Base-by-base conservation (phyloP, 2,329 filamentous ascomycete species). In the Diaporthe velutina region DNA sequence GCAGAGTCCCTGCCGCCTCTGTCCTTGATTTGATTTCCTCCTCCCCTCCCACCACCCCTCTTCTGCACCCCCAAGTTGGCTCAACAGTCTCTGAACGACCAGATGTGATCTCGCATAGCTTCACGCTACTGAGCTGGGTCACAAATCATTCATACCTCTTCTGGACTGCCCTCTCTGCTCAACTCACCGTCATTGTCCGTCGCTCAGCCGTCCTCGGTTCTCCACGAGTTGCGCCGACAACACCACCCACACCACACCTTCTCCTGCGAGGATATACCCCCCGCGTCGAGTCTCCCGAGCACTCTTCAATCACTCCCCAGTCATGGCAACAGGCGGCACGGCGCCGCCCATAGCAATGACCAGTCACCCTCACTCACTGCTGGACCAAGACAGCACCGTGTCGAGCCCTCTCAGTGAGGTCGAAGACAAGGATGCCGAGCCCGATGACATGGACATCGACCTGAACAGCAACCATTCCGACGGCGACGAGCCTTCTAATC, bases 391-490 rank as follows among this genome's bases (percentile, higher is more conserved):
- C 80, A 94, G 93, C 82, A 92, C 92, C 82, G 88, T 94, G 71
- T 98, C 96, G 52, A 98, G 96, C 84, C 97, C 95, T 80, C 88
- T 98, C 79, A 98, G 95, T 85, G 96, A 98, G 80, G 94, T 98
- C 73, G 95, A 96, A 80, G 94, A 98, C 80, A 91, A 91, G 80
- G 92, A 94, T 76, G 89, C 87, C 57, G 93, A 94, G 70, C 91
- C 94, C 77, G 93, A 93, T 71, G 90, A 90, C 76, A 88, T 90
- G 83, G 85, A 86, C 76, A 83, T 88, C 61, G 84, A 86, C 76
- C 82, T 80, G 48, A 79, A 77, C 57, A 78, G 74, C 30, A 71
- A 74, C 42, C 74, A 58, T 67, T 73, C 76, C 38, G 73, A 74
- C 73, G 42, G 70, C 42, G 74, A 70, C 72, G 42, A 73, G 80